Evolutionary conservation across 1,284 basidiomycete genomes (phyloP), one percentile per base, ranked within the genome.

Genomic region (Paramarasmius palmivorus): DNA sequence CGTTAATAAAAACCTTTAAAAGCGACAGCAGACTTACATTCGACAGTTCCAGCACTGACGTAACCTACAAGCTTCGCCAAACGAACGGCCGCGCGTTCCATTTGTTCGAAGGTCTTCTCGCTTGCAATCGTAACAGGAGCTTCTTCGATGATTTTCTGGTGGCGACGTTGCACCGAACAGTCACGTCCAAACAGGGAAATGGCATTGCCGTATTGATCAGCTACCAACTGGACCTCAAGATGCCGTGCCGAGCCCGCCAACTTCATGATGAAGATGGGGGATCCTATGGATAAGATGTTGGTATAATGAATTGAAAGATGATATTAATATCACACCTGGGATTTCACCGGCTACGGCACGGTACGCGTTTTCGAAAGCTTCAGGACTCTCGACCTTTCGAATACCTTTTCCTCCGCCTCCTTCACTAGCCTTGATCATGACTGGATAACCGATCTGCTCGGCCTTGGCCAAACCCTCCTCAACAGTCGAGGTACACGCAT

Each of bases 101-200:
- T 99, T 72, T 95, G 78, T 69, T 95, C 93, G 64, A 98, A 98
- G 10, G 84, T 95, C 42, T 89, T 89, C 48, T 85, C 88, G 65
- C 86, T 89, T 17, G 97, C 97, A 61, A 99, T 98, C 19, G 96
- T 98, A 49, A 99, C 96, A 23, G 97, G 97, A 8, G 97, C 97
- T 73, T 99, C 97, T 74, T 99, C 97, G 57, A 99, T 99, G 63
- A 99, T 99, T 80, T 99, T 99, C 73, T 99, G 97, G 74, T 99
- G 97, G 60, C 97, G 92, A 65, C 97, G 92, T 75, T 99, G 97
- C 47, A 99, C 97, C 53, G 97, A 99, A 72, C 97, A 99, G 72
- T 99, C 97, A 70, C 97, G 95, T 64, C 97, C 97, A 66, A 99
- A 99, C 53, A 99, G 82, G 51, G 95, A 98, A 67, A 99, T 99